A percentile compares a stretch with the other conserved stretches of the same genome.
Evolutionary conservation across 768 basidiomycete genomes (phyloP).

Genomic region (Rhizopogon vulgaris): DNA sequence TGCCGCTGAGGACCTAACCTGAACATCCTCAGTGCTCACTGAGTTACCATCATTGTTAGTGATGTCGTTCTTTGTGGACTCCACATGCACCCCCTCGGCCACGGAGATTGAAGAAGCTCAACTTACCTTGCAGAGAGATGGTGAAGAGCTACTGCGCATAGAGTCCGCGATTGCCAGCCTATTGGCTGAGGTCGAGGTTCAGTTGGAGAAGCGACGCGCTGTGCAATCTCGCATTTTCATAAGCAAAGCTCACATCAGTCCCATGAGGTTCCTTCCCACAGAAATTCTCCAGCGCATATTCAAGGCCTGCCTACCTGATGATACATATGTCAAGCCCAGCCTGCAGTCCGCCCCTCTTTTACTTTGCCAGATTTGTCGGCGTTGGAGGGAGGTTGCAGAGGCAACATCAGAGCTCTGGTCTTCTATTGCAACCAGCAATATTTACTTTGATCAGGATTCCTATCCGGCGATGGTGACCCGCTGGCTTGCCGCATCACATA

Average conservation of each 20-base stretch:
- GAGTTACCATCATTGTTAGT: too few relatives aligned
- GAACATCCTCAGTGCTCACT: too few relatives aligned
- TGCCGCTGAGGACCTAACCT: too few relatives aligned
- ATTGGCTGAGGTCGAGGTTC: background rate
- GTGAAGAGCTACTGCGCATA: background rate
- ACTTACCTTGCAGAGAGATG: background rate
- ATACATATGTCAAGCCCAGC: slow-evolving; percentile 16
- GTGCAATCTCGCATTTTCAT: slow-evolving; percentile 12
- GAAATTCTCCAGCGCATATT: slow-evolving; percentile 29
- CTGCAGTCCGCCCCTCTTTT: slow-evolving; percentile 21
- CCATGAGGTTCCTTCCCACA: slow-evolving; percentile 22
- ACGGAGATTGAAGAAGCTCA: background rate
- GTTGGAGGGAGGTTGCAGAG: slow-evolving; percentile 24
- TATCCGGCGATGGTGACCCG: slow-evolving; percentile 19
- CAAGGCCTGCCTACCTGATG: slow-evolving; percentile 18
- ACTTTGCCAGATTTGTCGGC: slow-evolving; percentile 26
- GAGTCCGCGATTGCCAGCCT: background rate
- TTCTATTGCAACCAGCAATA: slow-evolving; percentile 9
- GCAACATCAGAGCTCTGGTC: slow-evolving; percentile 28
- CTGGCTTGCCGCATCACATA: slow-evolving; percentile 17
- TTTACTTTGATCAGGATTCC: background rate
- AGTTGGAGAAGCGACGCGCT: slow-evolving; percentile 14
- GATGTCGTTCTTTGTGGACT: background rate
- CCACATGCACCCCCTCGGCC: background rate
- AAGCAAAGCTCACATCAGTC: slow-evolving; percentile 23